A percentile compares a stretch with the other conserved stretches of the same genome.
These are phyloP conservation scores for Aspergillus sp. DNA, from an alignment of 2,329 filamentous ascomycete genomes.

Conservation along the genomic window DNA sequence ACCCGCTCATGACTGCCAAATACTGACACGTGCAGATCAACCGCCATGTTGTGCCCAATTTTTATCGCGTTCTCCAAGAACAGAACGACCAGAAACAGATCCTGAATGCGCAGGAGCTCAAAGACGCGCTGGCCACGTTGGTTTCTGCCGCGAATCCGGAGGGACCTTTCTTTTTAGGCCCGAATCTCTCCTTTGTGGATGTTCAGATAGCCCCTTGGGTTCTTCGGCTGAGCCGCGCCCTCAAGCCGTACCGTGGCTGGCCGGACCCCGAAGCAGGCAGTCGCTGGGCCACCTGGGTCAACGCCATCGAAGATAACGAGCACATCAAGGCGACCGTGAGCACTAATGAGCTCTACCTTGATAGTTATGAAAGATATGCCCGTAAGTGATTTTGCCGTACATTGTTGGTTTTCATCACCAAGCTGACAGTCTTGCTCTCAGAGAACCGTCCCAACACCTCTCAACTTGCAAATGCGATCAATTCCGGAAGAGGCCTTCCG, in stretches of 20 bases:
- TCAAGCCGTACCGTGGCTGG: conserved; percentile 66
- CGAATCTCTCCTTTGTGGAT: conserved; percentile 64
- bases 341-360: conserved; percentile 63
- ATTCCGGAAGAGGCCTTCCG: conserved; percentile 55
- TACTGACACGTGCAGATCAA: conserved; percentile 60
- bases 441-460: conserved; percentile 62
- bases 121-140: conserved; percentile 62
- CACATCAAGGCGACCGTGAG: conserved; percentile 68
- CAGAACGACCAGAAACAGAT: conserved; percentile 61
- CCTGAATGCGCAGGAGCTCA: conserved; percentile 61
- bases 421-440: conserved; percentile 21
- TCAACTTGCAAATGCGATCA: conserved; percentile 59
- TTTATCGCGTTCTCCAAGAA: conserved; percentile 71
- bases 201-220: conserved; percentile 76
- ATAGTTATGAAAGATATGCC: conserved; percentile 65
- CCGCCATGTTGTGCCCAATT: conserved; percentile 70
- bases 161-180: conserved; percentile 70
- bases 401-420: conserved; percentile 2
- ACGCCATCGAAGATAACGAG: conserved; percentile 65
- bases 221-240: conserved; percentile 64
- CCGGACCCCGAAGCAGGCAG: conserved; percentile 61
- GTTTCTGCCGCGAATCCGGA: conserved; percentile 56
- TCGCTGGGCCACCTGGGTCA: conserved; percentile 68
- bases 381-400: conserved; percentile 39
- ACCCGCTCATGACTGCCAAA: conserved; percentile 30